Conservation (phyloP, 2,329 filamentous ascomycete species). For the Ceratocystis cubensis region DNA sequence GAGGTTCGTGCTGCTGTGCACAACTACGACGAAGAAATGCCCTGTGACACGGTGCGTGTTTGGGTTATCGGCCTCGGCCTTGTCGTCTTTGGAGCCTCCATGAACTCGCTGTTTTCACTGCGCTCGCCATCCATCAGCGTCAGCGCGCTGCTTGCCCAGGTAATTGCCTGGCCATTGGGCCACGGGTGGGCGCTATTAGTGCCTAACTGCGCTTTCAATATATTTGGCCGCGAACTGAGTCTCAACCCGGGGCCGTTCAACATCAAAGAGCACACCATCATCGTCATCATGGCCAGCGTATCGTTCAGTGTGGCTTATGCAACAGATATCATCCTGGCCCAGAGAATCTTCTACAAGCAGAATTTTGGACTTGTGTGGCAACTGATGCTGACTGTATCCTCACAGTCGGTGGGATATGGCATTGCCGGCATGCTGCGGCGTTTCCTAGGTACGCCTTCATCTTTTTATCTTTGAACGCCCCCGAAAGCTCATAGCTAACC, state of each 20-base stretch:
- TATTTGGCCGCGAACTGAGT: slow-evolving; percentile 42
- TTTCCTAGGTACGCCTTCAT: slow-evolving; percentile 39
- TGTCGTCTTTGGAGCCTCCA: slow-evolving; percentile 44
- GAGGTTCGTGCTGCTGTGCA: slow-evolving; percentile 52
- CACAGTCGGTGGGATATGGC: slow-evolving; percentile 57
- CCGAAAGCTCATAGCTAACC: neutral
- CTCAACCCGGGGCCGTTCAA: slow-evolving; percentile 60
- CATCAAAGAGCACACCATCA: slow-evolving; percentile 56
- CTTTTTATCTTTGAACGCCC: neutral
- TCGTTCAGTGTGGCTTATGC: slow-evolving; percentile 59
- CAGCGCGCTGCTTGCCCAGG: slow-evolving; percentile 48
- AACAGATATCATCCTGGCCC: slow-evolving; percentile 60
- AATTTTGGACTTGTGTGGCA: slow-evolving; percentile 55
- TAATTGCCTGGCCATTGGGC: slow-evolving; percentile 52
- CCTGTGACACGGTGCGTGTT: slow-evolving; percentile 52
- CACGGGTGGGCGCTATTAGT: slow-evolving; percentile 47
- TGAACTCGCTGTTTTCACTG: slow-evolving; percentile 52
- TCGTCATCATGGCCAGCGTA: slow-evolving; percentile 59
- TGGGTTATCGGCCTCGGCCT: slow-evolving; percentile 50
- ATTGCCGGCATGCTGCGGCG: slow-evolving; percentile 55
- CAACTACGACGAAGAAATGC: slow-evolving; percentile 52
- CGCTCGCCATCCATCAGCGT: slow-evolving; percentile 50
- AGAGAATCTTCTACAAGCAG: slow-evolving; percentile 59
- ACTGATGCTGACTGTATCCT: slow-evolving; percentile 53
- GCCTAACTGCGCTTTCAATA: slow-evolving; percentile 37